phyloP scores from a whole-genome alignment of 2,329 filamentous ascomycete species.

The Fusarium mundagurra region DNA sequence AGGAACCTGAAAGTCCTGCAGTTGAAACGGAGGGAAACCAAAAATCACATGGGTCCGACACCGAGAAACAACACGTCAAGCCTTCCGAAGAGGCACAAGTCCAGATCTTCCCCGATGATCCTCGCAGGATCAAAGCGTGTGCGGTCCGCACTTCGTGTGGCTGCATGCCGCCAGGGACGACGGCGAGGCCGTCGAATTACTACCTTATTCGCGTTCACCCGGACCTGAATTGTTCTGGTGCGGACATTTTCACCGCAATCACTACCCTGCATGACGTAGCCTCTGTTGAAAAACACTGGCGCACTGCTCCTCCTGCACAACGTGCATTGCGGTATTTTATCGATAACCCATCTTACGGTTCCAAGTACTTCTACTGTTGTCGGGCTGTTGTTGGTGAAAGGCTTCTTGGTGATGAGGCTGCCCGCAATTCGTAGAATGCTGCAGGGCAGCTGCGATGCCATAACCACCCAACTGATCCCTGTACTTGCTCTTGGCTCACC shows the following conservation, averaged over 20 bases:
- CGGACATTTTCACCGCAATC: not conserved
- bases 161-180: fast-evolving
- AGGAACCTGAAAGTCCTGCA: not conserved
- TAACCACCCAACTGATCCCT: not conserved
- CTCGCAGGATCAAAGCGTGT: not conserved
- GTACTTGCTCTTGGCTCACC: not conserved
- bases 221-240: not conserved
- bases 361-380: not conserved
- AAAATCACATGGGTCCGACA: not conserved
- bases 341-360: not conserved
- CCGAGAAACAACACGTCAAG: not conserved
- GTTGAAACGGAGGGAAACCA: not conserved
- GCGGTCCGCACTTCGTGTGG: not conserved
- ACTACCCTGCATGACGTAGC: not conserved
- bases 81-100: not conserved
- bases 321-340: not conserved
- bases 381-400: not conserved
- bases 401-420: not conserved
- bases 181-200: not conserved
- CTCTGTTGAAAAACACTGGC: not conserved
- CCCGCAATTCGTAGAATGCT: not conserved
- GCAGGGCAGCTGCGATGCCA: not conserved
- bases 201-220: not conserved
- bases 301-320: fast-evolving
- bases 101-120: not conserved